phyloP scores from a whole-genome alignment of 805 yeast genomes.

The Cyberlindnera maritima region DNA sequence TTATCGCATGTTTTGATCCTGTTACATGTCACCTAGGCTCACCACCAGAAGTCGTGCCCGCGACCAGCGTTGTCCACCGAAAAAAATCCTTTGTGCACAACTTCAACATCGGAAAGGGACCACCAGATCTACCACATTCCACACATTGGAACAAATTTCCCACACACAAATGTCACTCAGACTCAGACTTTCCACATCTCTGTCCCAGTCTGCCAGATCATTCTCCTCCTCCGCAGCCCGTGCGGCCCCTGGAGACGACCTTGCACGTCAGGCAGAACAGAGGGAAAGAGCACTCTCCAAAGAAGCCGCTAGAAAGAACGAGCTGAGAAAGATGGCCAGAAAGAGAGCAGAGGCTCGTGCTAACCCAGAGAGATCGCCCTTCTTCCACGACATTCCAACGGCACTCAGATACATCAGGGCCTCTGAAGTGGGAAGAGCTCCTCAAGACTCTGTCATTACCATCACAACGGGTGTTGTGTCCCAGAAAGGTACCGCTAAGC shows the following conservation, averaged over 20 bases:
- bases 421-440: conserved; percentile 83
- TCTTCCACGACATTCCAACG: conserved; percentile 65
- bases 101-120: not conserved
- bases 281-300: conserved; percentile 28
- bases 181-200: too few relatives aligned
- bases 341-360: conserved; percentile 37
- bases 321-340: conserved; percentile 35
- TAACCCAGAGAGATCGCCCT: conserved; percentile 49
- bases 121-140: too few relatives aligned
- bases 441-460: conserved; percentile 65
- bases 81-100: conserved; percentile 2
- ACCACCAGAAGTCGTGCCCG: conserved; percentile 5
- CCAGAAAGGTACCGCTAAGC: conserved; percentile 74
- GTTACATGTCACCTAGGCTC: too few relatives aligned
- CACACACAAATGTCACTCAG: conserved; percentile 6
- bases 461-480: conserved; percentile 62
- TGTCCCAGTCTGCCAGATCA: conserved; percentile 45
- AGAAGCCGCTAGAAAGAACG: conserved; percentile 31
- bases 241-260: conserved; percentile 28
- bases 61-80: conserved; percentile 1
- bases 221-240: conserved; percentile 13
- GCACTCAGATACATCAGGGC: conserved; percentile 84
- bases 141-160: too few relatives aligned
- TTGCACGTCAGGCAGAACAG: conserved; percentile 28
- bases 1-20: too few relatives aligned